Evolutionary conservation across 805 yeast genomes (phyloP), one percentile per base, ranked within the genome.

Genomic region (Diddensiella transvaalensis): DNA sequence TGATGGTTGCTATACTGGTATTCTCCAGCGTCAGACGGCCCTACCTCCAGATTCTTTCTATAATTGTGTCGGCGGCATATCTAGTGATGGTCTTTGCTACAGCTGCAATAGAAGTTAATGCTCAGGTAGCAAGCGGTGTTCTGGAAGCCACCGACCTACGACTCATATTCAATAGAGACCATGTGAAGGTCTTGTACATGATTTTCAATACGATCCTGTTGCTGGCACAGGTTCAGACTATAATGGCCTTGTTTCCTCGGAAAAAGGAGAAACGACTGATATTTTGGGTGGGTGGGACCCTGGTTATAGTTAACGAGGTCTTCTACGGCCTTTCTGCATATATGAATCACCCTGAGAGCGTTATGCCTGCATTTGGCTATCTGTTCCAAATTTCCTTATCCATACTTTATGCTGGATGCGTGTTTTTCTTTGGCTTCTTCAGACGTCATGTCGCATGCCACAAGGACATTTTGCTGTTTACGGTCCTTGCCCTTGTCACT

Each of bases 331-430:
- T 83, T 1, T 75, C 89, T 13, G 78, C 77, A 3, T 80, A 82
- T 51, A 42, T 62, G 0, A 54, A 58, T 1, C 60, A 63, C 47
- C 55, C 57, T 1, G 65, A 64, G 46, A 56, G 59, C 1, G 54
- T 83, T 21, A 58, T 85, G 11, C 86, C 90, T 0, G 86, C 90
- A 0, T 84, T 87, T 62, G 81, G 82, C 24, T 87, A 86, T 59
- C 68, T 87, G 42, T 74, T 85, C 38, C 73, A 91, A 50, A 85
- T 87, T 37, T 83, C 90, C 3, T 71, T 85, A 58, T 75, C 86
- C 2, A 75, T 84, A 30, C 72, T 85, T 58, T 87, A 82, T 65
- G 81, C 87, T 1, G 80, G 81, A 6, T 70, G 85, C 37, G 74
- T 85, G 26, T 67, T 77, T 8, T 79, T 81, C 19, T 81, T 76